Base-by-base conservation (phyloP, 345 rosid species). In the Citropsis articulata region DNA sequence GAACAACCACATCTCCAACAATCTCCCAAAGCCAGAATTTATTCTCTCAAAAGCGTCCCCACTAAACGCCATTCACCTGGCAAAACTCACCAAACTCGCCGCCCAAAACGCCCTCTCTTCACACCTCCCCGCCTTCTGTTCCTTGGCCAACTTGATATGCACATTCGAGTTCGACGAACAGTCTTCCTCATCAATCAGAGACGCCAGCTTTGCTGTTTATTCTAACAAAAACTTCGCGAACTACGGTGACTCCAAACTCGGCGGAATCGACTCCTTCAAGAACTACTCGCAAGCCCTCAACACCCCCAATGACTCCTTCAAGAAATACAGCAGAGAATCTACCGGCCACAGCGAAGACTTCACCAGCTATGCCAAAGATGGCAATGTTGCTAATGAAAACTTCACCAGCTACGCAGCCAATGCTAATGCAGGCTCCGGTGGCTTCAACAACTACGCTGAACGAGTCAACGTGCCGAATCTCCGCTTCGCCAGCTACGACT, bases 1-100 rank as follows among this genome's bases (percentile, higher is more conserved):
- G 98, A 89, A 88, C 87, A 82, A 81, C 50, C 95, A 84, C 57
- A 85, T 96, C 82, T 80, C 77, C 31, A 76, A 30, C 81, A 30
- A 68, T 56, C 76, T 83, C 19, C 85, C 90, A 0, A 85, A 83
- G 61, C 88, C 97, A 5, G 31, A 75, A 10, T 91, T 94, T 77
- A 84, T 96, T 67, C 80, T 91, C 84, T 91, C 97, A 19, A 96
- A 92, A 71, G 93, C 90, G 1, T 96, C 99, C 1, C 99, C 97
- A 1, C 14, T 94, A 48, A 83, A 75, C 4, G 84, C 90, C 50
- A 75, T 91, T 6, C 86, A 89, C 30, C 75, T 80, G 14, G 90
- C 89, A 45, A 68, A 73, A 4, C 90, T 89, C 78, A 67, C 88
- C 59, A 84, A 72, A 33, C 85, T 92, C 53, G 90, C 93, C 62